Conservation (phyloP, 108 stramenopile genomes). For the Aurantiochytrium sp. region DNA sequence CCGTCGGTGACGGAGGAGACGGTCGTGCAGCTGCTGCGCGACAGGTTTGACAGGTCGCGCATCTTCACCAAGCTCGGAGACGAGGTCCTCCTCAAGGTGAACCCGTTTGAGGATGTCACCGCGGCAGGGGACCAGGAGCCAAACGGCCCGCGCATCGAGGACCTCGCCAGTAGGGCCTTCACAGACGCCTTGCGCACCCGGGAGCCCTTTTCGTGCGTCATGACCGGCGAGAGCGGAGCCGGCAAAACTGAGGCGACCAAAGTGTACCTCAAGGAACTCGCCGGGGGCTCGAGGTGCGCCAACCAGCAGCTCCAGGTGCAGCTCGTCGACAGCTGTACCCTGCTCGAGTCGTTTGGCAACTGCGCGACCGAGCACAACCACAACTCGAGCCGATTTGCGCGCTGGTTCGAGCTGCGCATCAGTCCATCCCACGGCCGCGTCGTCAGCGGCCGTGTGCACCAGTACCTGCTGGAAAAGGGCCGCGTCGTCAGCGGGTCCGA, state of each 20-base stretch:
- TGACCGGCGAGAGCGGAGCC: not conserved
- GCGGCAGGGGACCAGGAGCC: not conserved
- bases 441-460: conserved; percentile 56
- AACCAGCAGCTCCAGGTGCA: not conserved
- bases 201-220: not conserved
- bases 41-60: not conserved
- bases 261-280: not conserved
- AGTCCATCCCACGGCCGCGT: conserved; percentile 40
- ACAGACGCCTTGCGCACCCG: not conserved
- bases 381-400: conserved; percentile 98
- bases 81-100: not conserved
- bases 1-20: conserved; percentile 19
- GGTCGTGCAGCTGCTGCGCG: not conserved
- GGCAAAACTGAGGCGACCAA: conserved; percentile 24
- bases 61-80: not conserved
- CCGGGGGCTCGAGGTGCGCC: not conserved
- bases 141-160: not conserved
- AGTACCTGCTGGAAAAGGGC: conserved; percentile 92
- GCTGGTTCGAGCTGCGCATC: conserved; percentile 76
- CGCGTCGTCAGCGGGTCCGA: conserved; percentile 82
- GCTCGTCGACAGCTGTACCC: not conserved
- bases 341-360: conserved; percentile 95
- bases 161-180: not conserved
- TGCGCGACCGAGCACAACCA: conserved; percentile 96
- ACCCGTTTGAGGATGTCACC: not conserved